Conservation (phyloP, 495 filamentous ascomycete species). For the Massariosphaeria phaeospora region DNA sequence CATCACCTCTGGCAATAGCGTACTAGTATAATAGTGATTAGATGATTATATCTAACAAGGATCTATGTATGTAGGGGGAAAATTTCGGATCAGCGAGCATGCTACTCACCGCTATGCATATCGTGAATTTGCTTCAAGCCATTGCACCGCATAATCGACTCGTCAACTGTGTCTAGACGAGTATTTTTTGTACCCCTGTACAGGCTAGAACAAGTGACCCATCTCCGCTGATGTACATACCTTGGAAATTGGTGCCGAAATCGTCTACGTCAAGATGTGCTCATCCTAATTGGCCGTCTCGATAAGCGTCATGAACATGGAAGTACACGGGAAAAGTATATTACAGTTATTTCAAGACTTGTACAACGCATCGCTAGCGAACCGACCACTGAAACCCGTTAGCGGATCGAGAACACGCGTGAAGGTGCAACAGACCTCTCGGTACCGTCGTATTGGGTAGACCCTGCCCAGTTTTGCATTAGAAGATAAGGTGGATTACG, state of each 20-base stretch:
- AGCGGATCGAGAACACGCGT: not conserved
- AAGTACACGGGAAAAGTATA: too few relatives aligned
- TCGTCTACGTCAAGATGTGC: constrained; percentile 18
- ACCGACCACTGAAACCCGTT: constrained; percentile 5
- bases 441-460: constrained; percentile 4
- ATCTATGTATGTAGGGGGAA: not conserved
- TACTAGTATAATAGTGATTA: too few relatives aligned
- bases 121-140: not conserved
- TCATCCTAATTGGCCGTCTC: too few relatives aligned
- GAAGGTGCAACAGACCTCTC: not conserved
- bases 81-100: not conserved
- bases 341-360: constrained; percentile 13
- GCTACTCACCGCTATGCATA: constrained; percentile 3
- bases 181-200: not conserved
- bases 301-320: too few relatives aligned
- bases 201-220: too few relatives aligned
- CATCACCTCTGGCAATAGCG: too few relatives aligned
- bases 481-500: too few relatives aligned
- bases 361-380: not conserved
- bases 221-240: too few relatives aligned
- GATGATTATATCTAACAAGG: not conserved
- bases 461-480: constrained; percentile 11
- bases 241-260: too few relatives aligned
- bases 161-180: not conserved
- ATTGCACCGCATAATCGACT: constrained; percentile 23